Evolutionary conservation across 2,329 filamentous ascomycete species (phyloP), one percentile per base, ranked within the genome.

Genomic region (Magnaporthales sp.): DNA sequence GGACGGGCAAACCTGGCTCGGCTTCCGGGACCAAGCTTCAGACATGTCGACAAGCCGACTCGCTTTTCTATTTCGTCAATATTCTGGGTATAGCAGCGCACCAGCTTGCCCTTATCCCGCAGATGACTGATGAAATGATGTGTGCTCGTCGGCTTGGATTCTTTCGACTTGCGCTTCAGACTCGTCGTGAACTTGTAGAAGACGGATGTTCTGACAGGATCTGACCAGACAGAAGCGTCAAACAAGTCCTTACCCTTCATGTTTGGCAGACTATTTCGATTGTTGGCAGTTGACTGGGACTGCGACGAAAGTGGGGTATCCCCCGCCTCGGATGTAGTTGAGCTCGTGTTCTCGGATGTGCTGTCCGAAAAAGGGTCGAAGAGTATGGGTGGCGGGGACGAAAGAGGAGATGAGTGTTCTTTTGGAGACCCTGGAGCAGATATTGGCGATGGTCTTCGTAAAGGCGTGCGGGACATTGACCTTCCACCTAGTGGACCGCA

Each of bases 41-140:
- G 79, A 66, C 87, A 83, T 0, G 87, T 90, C 19, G 83, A 85
- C 3, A 91, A 78, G 3, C 89, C 89, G 60, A 90, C 87, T 67
- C 89, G 87, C 72, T 88, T 86, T 73, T 92, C 89, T 7, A 92
- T 85, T 68, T 87, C 86, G 70, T 92, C 89, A 70, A 92, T 91
- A 69, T 91, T 92, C 70, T 92, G 89, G 0, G 89, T 91, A 71
- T 92, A 92, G 71, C 89, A 90, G 54, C 89, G 80, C 32, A 91
- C 87, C 5, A 92, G 80, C 69, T 89, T 89, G 3, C 88, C 87
- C 4, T 85, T 82, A 72, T 91, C 87, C 61, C 88, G 83, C 5
- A 92, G 79, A 38, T 87, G 84, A 60, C 85, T 83, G 70, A 92
- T 88, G 73, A 92, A 91, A 66, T 84, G 84, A 75, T 92, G 89